Base-by-base conservation (phyloP, 768 basidiomycete genomes). In the Leccinellum rugosiceps region DNA sequence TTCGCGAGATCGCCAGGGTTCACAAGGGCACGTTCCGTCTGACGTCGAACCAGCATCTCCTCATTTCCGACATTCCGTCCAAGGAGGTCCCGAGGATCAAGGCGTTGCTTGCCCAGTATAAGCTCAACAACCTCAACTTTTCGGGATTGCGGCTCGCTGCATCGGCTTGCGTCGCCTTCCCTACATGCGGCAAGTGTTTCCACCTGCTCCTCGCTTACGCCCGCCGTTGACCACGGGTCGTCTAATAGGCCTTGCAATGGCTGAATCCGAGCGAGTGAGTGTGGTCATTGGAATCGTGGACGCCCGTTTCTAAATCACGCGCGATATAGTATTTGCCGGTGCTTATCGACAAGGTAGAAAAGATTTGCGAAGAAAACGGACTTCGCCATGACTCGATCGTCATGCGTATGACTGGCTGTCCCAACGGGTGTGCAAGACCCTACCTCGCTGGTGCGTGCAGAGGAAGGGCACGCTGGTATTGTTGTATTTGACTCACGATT, bases 341-440 rank as follows among this genome's bases (percentile, higher is more conserved):
- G 14, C 85, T 98, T 41, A 80, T 98, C 57, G 88, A 92, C 74
- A 98, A 98, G 75, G 88, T 98, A 17, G 96, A 99, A 77, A 85
- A 86, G 74, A 88, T 98, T 6, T 92, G 90, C 67, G 97, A 98
- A 71, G 91, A 94, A 71, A 89, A 86, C 64, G 96, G 96, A 19
- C 78, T 98, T 43, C 81, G 96, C 47, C 88, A 97, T 69, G 96
- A 99, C 73, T 86, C 90, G 3, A 96, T 98, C 62, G 85, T 98
- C 58, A 98, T 99, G 96, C 84, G 96, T 53, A 98, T 98, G 95
- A 98, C 95, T 15, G 96, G 96, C 50, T 98, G 95, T 64, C 92
- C 92, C 3, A 94, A 94, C 65, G 93, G 92, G 35, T 94, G 94
- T 70, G 92, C 95, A 2, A 82, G 95, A 57, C 96, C 94, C 35